Percentiles rank a stretch among this genome's conserved stretches.
phyloP scores from a whole-genome alignment of 306 rosid species.

The Medicago arabica region DNA sequence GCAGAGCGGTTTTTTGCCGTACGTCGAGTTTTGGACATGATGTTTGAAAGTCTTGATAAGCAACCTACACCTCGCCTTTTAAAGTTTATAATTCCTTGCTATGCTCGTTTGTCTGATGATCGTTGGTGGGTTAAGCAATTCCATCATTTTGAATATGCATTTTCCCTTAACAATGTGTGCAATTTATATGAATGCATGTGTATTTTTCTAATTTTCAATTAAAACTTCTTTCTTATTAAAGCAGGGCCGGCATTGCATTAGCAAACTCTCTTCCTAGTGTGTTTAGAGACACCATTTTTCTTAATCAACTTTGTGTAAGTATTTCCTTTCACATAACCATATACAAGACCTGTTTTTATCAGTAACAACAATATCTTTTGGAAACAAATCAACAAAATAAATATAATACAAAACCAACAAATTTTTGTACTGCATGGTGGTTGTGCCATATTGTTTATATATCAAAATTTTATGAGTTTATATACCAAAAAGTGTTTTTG shows the following conservation, averaged over 20 bases:
- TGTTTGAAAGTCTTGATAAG: conserved; percentile 68
- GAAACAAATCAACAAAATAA: too few relatives aligned
- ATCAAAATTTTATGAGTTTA: too few relatives aligned
- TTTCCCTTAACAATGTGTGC: not conserved
- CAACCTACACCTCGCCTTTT: conserved; percentile 77
- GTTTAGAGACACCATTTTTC: conserved; percentile 74
- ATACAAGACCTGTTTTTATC: too few relatives aligned
- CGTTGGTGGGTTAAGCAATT: conserved; percentile 52
- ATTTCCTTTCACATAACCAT: not conserved
- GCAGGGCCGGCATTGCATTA: conserved; percentile 76
- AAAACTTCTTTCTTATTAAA: conserved; percentile 8
- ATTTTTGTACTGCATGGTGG: too few relatives aligned
- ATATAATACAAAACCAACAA: too few relatives aligned
- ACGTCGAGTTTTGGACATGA: conserved; percentile 61
- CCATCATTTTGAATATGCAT: not conserved
- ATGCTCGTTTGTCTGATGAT: conserved; percentile 73
- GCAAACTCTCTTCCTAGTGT: conserved; percentile 75
- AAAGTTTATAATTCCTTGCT: conserved; percentile 72
- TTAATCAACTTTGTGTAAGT: conserved; percentile 68
- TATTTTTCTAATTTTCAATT: not conserved
- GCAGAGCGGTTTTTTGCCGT: conserved; percentile 75
- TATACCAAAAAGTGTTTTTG: too few relatives aligned
- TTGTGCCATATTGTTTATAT: too few relatives aligned
- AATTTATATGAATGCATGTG: too few relatives aligned
- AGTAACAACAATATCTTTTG: too few relatives aligned